Conservation (phyloP, 805 yeast species). For the Starmera pachycereana region DNA sequence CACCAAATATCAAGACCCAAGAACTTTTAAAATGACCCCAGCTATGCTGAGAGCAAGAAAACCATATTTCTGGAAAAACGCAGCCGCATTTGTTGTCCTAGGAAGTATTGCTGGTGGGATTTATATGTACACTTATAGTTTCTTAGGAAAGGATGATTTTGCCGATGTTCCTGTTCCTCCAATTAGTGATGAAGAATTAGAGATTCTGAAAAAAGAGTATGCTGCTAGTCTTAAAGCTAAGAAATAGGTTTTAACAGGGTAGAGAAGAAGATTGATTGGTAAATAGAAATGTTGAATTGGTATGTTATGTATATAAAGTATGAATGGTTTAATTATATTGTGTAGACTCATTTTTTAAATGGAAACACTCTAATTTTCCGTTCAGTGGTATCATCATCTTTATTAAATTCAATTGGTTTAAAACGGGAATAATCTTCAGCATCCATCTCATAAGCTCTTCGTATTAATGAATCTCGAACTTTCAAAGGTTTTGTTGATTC, state of each 20-base stretch:
- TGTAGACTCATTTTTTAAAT: no score
- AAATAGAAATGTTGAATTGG: no score
- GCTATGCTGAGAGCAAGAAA: slow-evolving; percentile 85
- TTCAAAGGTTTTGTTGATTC: no score
- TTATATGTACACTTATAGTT: slow-evolving; percentile 52
- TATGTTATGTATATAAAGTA: no score
- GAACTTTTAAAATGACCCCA: slow-evolving; percentile 82
- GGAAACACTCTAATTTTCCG: no score
- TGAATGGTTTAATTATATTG: no score
- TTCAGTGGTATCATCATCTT: no score
- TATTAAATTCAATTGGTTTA: not conserved
- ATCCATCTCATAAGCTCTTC: slow-evolving; percentile 1
- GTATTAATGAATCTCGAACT: not conserved
- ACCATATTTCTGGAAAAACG: slow-evolving; percentile 76
- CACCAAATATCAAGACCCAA: slow-evolving; percentile 47
- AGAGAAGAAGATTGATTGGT: no score
- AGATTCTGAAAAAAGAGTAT: slow-evolving; percentile 62
- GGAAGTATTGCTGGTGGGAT: slow-evolving; percentile 61
- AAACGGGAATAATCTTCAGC: slow-evolving; percentile 1
- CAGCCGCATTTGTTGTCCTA: slow-evolving; percentile 47
- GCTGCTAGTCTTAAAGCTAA: slow-evolving; percentile 28
- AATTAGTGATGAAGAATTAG: slow-evolving; percentile 65
- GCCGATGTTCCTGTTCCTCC: slow-evolving; percentile 94
- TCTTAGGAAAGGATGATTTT: slow-evolving; percentile 70
- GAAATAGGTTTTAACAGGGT: not conserved